phyloP scores from a whole-genome alignment of 352 stramenopile genomes.

The Detonula confervacea region DNA sequence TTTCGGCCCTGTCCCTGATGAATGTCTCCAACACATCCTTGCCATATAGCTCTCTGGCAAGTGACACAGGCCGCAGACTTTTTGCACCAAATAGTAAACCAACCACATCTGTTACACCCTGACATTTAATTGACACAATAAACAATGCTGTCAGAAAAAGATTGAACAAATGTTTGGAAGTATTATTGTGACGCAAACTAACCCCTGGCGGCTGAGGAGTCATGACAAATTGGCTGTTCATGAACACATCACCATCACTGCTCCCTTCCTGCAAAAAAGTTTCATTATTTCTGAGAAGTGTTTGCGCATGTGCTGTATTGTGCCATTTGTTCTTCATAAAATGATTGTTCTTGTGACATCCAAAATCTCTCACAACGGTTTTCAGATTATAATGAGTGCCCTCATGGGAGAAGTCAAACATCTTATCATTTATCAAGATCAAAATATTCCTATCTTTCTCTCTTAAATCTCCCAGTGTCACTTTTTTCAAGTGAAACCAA shows the following conservation, averaged over 20 bases:
- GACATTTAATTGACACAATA: not conserved
- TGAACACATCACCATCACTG: constrained; percentile 41
- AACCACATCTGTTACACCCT: constrained; percentile 35
- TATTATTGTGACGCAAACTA: not conserved
- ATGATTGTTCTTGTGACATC: constrained; percentile 19
- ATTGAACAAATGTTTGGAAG: constrained; percentile 1
- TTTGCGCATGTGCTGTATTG: constrained; percentile 53
- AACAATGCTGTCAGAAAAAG: not conserved
- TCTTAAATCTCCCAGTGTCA: constrained; percentile 54
- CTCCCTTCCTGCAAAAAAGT: constrained; percentile 48
- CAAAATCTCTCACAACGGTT: constrained; percentile 22
- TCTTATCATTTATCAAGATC: constrained; percentile 58
- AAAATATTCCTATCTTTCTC: constrained; percentile 48
- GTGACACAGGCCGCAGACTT: constrained; percentile 62
- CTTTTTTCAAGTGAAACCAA: constrained; percentile 34
- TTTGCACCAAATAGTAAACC: constrained; percentile 52
- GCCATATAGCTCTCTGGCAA: constrained; percentile 55
- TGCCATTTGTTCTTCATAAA: constrained; percentile 67
- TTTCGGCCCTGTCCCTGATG: constrained; percentile 53
- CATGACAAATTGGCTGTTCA: constrained; percentile 65
- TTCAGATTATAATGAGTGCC: constrained; percentile 12
- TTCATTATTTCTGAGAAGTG: constrained; percentile 61
- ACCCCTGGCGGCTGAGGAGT: constrained; percentile 52
- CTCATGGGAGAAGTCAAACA: constrained; percentile 55
- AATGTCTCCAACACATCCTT: constrained; percentile 58